Evolutionary conservation across 1,139 yeast species (phyloP).

Genomic region (Pichia sp.): DNA sequence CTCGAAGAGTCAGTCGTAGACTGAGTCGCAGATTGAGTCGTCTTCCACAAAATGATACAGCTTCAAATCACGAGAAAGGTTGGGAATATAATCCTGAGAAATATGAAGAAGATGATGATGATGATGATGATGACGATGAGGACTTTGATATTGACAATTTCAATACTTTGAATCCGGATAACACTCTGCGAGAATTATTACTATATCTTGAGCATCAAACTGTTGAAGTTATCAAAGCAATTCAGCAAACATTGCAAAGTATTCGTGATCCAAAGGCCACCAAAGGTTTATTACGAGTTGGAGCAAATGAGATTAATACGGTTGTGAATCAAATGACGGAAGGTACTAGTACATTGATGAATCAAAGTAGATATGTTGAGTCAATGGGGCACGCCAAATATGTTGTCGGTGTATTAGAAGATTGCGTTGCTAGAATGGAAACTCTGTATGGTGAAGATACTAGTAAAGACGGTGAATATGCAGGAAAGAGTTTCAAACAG

Average conservation of each 20-base stretch:
- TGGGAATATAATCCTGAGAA: slow-evolving; percentile 6
- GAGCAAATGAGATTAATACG: slow-evolving; percentile 64
- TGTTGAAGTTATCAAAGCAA: slow-evolving; percentile 82
- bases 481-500: slow-evolving; percentile 86
- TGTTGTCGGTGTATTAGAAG: slow-evolving; percentile 80
- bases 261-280: slow-evolving; percentile 73
- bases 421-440: slow-evolving; percentile 76
- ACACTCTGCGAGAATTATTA: slow-evolving; percentile 76
- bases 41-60: neutral
- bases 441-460: slow-evolving; percentile 36
- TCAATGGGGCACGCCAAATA: slow-evolving; percentile 87
- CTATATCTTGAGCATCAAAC: slow-evolving; percentile 90
- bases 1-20: slow-evolving; percentile 13
- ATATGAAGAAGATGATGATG: slow-evolving; percentile 7
- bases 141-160: slow-evolving; percentile 62
- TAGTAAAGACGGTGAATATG: slow-evolving; percentile 56
- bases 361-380: slow-evolving; percentile 74
- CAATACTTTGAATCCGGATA: slow-evolving; percentile 81
- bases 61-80: slow-evolving; percentile 1
- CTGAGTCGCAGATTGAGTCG: slow-evolving; percentile 5
- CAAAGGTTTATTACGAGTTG: slow-evolving; percentile 63
- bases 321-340: slow-evolving; percentile 85
- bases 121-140: slow-evolving; percentile 23
- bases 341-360: slow-evolving; percentile 85
- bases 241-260: slow-evolving; percentile 71